Base-by-base conservation (phyloP, 306 rosid species). In the Albizia julibrissin region DNA sequence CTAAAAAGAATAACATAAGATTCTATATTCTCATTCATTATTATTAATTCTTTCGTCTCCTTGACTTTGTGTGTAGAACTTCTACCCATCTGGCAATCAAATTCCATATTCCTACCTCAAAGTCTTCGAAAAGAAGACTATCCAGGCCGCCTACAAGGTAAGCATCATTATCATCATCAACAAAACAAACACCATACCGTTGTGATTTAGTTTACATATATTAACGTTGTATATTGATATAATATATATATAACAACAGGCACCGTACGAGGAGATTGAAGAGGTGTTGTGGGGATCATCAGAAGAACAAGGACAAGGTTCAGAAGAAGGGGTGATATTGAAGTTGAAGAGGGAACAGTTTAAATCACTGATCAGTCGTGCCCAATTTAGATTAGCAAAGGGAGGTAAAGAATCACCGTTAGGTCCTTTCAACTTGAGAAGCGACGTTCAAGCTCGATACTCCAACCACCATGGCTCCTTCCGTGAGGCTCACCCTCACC, bases 61-160 rank as follows among this genome's bases (percentile, higher is more conserved):
- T 8, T 54, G 11, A 56, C 27, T 8, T 56, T 56, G 12, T 54
- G 56, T 52, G 70, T 4, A 87, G 90, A 13, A 66, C 68, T 84
- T 84, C 78, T 47, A 8, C 34, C 79, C 72, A 11, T 24, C 80
- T 11, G 64, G 39, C 46, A 64, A 10, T 10, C 8, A 40, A 46
- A 66, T 56, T 58, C 78, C 75, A 8, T 21, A 69, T 18, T 81
- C 89, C 62, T 84, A 79, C 80, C 47, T 71, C 10, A 16, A 12
- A 4, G 88, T 76, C 24, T 84, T 87, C 80, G 75, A 84, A 76
- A 50, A 5, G 81, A 16, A 33, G 11, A 22, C 80, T 66, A 33
- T 87, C 0, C 76, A 87, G 39, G 86, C 85, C n/a, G 4, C 86
- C 52, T 79, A 65, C 62, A 72, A 87, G 50, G 90, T 84, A 49